Evolutionary conservation across 805 yeast species (phyloP).

Genomic region (Saturnispora zaruensis): DNA sequence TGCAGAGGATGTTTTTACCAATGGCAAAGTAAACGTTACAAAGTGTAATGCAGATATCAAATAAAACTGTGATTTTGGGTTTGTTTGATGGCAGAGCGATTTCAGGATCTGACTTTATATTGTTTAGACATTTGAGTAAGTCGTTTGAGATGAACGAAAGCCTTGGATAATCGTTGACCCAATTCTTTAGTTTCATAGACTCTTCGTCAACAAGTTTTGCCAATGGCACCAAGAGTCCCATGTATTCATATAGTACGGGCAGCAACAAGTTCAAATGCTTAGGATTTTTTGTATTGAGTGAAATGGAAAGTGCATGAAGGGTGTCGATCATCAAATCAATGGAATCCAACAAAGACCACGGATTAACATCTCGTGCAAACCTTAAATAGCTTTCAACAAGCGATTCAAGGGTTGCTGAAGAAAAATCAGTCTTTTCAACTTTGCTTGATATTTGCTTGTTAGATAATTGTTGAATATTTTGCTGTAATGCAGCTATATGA

Average conservation of each 20-base stretch:
- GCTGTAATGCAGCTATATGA: conserved; percentile 23
- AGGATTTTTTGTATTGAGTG: conserved; percentile 36
- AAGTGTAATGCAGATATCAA: conserved; percentile 40
- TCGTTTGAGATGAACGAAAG: conserved; percentile 40
- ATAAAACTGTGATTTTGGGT: conserved; percentile 37
- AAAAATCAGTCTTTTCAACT: conserved; percentile 25
- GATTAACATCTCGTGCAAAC: conserved; percentile 42
- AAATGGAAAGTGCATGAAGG: conserved; percentile 39
- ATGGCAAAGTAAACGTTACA: conserved; percentile 46
- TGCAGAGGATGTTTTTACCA: conserved; percentile 48
- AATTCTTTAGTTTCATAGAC: conserved; percentile 31
- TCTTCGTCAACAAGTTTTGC: conserved; percentile 35
- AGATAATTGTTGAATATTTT: conserved; percentile 17
- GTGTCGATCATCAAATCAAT: conserved; percentile 45
- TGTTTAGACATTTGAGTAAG: conserved; percentile 41
- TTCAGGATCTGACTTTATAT: conserved; percentile 39
- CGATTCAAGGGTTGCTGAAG: conserved; percentile 37
- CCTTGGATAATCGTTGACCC: conserved; percentile 32
- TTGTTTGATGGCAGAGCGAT: conserved; percentile 25
- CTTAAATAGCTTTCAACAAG: conserved; percentile 36
- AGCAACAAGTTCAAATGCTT: conserved; percentile 28
- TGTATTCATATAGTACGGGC: conserved; percentile 30
- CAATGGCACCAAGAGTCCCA: conserved; percentile 35
- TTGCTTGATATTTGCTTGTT: conserved; percentile 20
- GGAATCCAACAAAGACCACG: conserved; percentile 46